Evolutionary conservation across 305 asterid genomes (phyloP).

Genomic region (Coffea humblotiana): DNA sequence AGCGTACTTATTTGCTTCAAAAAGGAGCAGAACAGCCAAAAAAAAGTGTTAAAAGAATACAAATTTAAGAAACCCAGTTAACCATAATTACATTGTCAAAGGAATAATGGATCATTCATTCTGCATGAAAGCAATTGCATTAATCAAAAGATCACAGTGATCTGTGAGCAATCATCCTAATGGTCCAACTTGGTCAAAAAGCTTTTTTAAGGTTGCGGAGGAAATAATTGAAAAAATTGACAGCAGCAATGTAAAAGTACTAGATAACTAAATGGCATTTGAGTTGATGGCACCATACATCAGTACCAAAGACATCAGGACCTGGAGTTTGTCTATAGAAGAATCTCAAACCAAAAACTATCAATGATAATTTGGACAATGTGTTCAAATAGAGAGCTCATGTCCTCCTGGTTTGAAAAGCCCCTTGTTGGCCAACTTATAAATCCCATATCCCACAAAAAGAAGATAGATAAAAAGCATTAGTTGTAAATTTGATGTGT

Average conservation of each 20-base stretch:
- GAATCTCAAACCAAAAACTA: background rate
- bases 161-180: background rate
- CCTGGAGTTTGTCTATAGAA: background rate
- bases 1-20: conserved; percentile 76
- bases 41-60: background rate
- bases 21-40: conserved; percentile 9
- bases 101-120: background rate
- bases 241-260: background rate
- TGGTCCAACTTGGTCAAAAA: background rate
- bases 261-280: background rate
- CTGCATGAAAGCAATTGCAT: background rate
- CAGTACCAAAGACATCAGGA: background rate
- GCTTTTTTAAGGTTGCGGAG: background rate
- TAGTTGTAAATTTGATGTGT: background rate
- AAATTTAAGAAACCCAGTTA: background rate
- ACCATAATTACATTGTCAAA: background rate
- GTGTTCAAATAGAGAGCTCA: background rate
- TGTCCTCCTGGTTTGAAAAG: background rate
- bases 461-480: background rate
- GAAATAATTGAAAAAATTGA: background rate
- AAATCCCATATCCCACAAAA: background rate
- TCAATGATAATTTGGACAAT: background rate
- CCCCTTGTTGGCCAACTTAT: background rate
- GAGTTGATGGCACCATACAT: background rate
- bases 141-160: background rate